Evolutionary conservation across 108 stramenopile species (phyloP), one percentile per base, ranked within the genome.

Genomic region (Cyclostephanos invisitatus): DNA sequence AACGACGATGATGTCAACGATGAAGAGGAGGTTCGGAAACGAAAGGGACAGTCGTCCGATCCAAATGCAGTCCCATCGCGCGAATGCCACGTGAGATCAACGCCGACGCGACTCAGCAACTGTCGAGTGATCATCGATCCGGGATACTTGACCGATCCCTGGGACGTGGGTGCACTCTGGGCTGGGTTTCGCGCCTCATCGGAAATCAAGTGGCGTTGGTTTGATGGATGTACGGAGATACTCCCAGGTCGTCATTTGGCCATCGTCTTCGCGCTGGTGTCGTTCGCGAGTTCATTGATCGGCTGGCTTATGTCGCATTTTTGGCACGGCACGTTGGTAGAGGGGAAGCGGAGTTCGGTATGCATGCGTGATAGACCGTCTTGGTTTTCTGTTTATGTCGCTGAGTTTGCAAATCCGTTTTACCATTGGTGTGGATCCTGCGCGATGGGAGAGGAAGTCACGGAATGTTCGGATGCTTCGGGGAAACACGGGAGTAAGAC

Each of bases 341-440:
- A 48, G 37, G 57, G 62, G 42, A 7, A 53, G 49, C 9, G 37
- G 38, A 61, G 38, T 0, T 18, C 12, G 1, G 14, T 14, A 14
- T 1, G 14, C 15, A 46, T 0, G 44, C 58, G 68, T 62, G 56
- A n/a, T 56, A 44, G 15, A 46, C 70, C 70, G 24, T 5, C 21
- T 24, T 74, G 70, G 83, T 84, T 81, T 53, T 48, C 55, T 20
- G 47, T 18, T 76, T 85, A 82, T 76, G 87, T 56, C 22, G 64
- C 44, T 74, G 72, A 81, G 65, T 83, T 87, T 81, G 70, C 75
- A 25, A 72, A 71, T 12, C 92, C 89, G 0, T 93, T 89, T 70
- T 93, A 80, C 75, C 92, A 93, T 64, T 91, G 86, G 75, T 86
- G 75, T 62, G 87, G 90, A 51, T 88, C 87, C 56, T 90, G 92